A percentile compares a stretch with the other conserved stretches of the same genome.
These are phyloP conservation scores for Amyloporia xantha DNA, from an alignment of 768 basidiomycete genomes.

Conservation along the genomic window DNA sequence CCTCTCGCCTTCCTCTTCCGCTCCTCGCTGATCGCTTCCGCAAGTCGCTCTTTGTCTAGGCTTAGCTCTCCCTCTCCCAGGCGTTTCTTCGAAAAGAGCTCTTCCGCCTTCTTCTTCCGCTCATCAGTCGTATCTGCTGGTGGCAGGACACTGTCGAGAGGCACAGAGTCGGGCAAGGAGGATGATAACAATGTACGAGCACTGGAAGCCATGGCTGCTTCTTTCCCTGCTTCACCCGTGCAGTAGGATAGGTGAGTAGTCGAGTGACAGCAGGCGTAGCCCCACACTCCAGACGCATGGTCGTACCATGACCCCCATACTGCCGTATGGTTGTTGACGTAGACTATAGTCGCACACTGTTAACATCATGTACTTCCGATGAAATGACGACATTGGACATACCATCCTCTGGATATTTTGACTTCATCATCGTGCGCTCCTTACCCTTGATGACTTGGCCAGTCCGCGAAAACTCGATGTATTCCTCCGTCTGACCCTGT, in stretches of 20 bases:
- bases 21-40: constrained; percentile 69
- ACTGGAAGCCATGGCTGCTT: constrained; percentile 69
- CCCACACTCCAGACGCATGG: constrained; percentile 66
- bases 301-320: constrained; percentile 99
- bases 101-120: constrained; percentile 41
- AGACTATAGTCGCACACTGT: constrained; percentile 43
- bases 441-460: constrained; percentile 89
- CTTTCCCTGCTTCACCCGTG: constrained; percentile 79
- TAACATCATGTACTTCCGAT: not conserved
- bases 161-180: constrained; percentile 21
- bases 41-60: constrained; percentile 63
- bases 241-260: constrained; percentile 84
- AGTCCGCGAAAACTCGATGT: constrained; percentile 92
- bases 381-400: constrained; percentile 24
- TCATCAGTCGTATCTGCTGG: constrained; percentile 26
- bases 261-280: constrained; percentile 94
- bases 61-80: constrained; percentile 78
- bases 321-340: constrained; percentile 85
- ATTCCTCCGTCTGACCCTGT: constrained; percentile 95
- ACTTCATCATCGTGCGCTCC: constrained; percentile 79
- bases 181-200: constrained; percentile 59
- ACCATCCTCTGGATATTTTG: constrained; percentile 98
- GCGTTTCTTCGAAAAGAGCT: constrained; percentile 73
- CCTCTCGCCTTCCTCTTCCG: constrained; percentile 58
- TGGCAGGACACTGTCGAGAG: constrained; percentile 11